A percentile compares a stretch with the other conserved stretches of the same genome.
These are phyloP conservation scores for Erodium texanum DNA, from an alignment of 441 rosid species.

Conservation along the genomic window DNA sequence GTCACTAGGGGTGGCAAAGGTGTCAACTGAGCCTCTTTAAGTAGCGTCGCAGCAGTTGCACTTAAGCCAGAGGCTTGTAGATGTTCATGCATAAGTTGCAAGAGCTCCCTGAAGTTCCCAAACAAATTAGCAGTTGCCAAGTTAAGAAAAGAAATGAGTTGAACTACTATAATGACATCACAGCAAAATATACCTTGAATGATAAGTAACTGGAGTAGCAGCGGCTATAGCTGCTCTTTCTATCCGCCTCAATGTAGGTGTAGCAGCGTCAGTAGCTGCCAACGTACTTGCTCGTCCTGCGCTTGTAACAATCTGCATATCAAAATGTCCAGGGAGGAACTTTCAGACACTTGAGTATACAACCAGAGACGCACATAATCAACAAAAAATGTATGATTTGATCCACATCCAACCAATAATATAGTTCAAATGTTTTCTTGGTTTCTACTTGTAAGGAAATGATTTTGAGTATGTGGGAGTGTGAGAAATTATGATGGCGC, in stretches of 20 bases:
- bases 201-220: conserved; percentile 90
- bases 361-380: conserved; percentile 4
- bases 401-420: neutral
- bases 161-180: neutral
- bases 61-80: conserved; percentile 86
- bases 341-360: neutral
- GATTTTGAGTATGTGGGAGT: neutral
- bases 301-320: conserved; percentile 79
- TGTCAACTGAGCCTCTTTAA: conserved; percentile 84
- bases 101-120: conserved; percentile 61
- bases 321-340: conserved; percentile 16
- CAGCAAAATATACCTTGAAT: conserved; percentile 46
- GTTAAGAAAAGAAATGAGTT: neutral
- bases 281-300: conserved; percentile 89
- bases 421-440: neutral
- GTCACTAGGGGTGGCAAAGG: conserved; percentile 64
- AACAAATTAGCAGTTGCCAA: neutral
- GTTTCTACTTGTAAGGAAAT: too few relatives aligned
- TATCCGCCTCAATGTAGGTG: conserved; percentile 87
- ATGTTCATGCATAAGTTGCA: conserved; percentile 92
- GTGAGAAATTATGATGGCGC: neutral
- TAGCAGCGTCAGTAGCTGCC: conserved; percentile 98
- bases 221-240: conserved; percentile 99
- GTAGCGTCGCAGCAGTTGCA: conserved; percentile 54
- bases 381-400: neutral